Evolutionary conservation across 208 protist genomes (phyloP).

Genomic region (Vickermania spadyakhi): DNA sequence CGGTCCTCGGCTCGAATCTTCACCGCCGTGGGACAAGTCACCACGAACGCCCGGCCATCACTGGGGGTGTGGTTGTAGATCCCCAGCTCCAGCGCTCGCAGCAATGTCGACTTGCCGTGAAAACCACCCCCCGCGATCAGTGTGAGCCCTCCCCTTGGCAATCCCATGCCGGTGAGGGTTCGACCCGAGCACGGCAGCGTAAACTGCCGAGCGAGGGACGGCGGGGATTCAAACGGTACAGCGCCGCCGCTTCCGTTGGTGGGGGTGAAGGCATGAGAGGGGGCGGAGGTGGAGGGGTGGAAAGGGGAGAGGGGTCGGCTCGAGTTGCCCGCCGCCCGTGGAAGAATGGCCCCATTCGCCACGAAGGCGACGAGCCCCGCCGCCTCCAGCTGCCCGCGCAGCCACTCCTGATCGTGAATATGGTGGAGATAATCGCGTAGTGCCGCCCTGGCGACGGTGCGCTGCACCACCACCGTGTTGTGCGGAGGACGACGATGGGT

Average conservation of each 20-base stretch:
- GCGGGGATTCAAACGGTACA: slow-evolving; percentile 69
- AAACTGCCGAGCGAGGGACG: slow-evolving; percentile 47
- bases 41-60: slow-evolving; percentile 90
- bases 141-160: slow-evolving; percentile 83
- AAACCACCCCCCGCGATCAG: slow-evolving; percentile 94
- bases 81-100: slow-evolving; percentile 86
- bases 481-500: no score
- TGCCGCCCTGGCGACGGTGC: slow-evolving; percentile 6
- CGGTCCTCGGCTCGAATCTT: slow-evolving; percentile 94
- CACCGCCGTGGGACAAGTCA: slow-evolving; percentile 65
- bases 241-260: slow-evolving; percentile 19
- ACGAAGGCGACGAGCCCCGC: slow-evolving; percentile 84
- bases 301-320: slow-evolving; percentile 61
- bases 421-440: slow-evolving; percentile 62
- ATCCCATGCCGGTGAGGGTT: slow-evolving; percentile 77
- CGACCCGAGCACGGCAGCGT: slow-evolving; percentile 50
- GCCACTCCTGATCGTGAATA: slow-evolving; percentile 84
- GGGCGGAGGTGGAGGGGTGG: not conserved
- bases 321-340: slow-evolving; percentile 70
- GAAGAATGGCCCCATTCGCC: slow-evolving; percentile 84
- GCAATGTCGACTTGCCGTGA: slow-evolving; percentile 93
- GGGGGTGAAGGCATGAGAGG: not conserved
- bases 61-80: slow-evolving; percentile 92
- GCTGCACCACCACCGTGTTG: not conserved
- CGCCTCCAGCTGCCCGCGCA: slow-evolving; percentile 43